Conservation (phyloP, 1,284 basidiomycete genomes). For the Gomphus sp. region DNA sequence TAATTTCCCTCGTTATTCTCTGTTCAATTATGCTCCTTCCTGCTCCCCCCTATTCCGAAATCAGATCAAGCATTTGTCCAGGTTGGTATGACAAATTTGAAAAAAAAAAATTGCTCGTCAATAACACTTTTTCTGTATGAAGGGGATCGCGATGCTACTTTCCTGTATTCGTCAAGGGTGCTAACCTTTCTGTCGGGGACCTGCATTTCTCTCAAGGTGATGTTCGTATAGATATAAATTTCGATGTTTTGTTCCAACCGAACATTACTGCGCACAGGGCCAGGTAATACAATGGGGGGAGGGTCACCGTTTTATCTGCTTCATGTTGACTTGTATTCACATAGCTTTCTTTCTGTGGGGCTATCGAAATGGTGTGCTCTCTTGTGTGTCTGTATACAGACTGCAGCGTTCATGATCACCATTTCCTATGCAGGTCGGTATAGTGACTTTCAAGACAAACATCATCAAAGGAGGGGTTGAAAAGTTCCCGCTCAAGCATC, state of each 20-base stretch:
- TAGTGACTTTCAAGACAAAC: constrained; percentile 64
- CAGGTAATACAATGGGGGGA: constrained; percentile 28
- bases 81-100: constrained; percentile 23
- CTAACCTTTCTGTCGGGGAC: constrained; percentile 72
- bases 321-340: not conserved
- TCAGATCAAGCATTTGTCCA: constrained; percentile 68
- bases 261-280: constrained; percentile 32
- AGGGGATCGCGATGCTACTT: constrained; percentile 66
- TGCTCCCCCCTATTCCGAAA: not conserved
- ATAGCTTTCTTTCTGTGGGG: constrained; percentile 67
- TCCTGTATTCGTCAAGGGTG: constrained; percentile 70
- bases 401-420: constrained; percentile 8
- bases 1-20: not conserved
- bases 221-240: constrained; percentile 27
- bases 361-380: constrained; percentile 58
- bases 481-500: constrained; percentile 66
- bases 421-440: constrained; percentile 45
- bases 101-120: not conserved
- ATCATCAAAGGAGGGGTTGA: constrained; percentile 71
- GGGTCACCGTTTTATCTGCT: not conserved
- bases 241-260: not conserved
- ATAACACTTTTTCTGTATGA: constrained; percentile 12
- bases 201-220: constrained; percentile 79
- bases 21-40: not conserved
- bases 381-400: not conserved